Base-by-base conservation (phyloP, 768 basidiomycete species). In the Cystobasidium tubakii region DNA sequence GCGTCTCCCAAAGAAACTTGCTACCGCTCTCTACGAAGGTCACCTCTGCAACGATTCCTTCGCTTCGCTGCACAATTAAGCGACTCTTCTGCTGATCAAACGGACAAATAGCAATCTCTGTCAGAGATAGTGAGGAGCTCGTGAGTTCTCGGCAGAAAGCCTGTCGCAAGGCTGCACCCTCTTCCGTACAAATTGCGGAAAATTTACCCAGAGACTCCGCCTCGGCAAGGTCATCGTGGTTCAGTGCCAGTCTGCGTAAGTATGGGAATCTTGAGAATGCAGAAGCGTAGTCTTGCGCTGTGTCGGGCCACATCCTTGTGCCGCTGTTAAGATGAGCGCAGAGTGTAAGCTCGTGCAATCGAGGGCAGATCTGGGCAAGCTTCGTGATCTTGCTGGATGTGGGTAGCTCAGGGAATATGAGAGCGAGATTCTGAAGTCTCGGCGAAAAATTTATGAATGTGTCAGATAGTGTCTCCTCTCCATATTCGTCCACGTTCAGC, bases 51-150 rank as follows among this genome's bases (percentile, higher is more conserved):
- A 50, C 15, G 10, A 4, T n/a, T 9, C 4, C 15, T 50, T n/a
- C 46, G 23, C 7, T 27, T 19, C 31, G 60, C 19, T 39, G 9
- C 7, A 65, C 34, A 2, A 9, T 12, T 3, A 65, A 9, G 6
- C 34, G 12, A n/a, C 29, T 33, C 29, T 67, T 4, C 25, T 67
- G 4, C 25, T 67, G 66, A 7, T 67, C 66, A 31, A 67, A 12
- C 15, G 66, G 66, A 53, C 66, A 67, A 50, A 67, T 25, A 1
- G 66, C 46, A 4, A 67, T 53, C 7, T 53, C 66, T 33, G 17
- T 15, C 13, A 67, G 44, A 1, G 27, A 15, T 19, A 12, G 25
- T 4, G 17, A 67, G 15, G 9, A 13, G n/a, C 15, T 53, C 36
- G 66, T 27, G 10, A 67, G 7, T 10, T 25, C 44, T 15, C 27